phyloP scores from a whole-genome alignment of 148 eudicot species.

The Cornus florida region DNA sequence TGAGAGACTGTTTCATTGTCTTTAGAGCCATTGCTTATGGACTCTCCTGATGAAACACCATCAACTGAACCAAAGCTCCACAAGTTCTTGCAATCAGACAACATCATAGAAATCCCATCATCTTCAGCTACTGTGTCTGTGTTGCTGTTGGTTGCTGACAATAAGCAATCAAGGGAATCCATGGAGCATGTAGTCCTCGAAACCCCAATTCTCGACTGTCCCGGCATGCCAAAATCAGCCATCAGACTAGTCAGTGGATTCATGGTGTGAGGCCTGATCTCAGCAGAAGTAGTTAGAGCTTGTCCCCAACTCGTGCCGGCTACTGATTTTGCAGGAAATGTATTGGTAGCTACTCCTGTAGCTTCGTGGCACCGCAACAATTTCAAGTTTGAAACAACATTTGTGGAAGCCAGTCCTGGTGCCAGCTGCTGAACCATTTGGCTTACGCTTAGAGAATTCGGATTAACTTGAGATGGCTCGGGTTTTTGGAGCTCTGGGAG shows the following conservation, averaged over 20 bases:
- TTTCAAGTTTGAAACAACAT: background rate
- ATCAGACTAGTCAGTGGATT: constrained; percentile 5
- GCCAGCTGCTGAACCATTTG: constrained; percentile 8
- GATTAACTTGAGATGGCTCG: background rate
- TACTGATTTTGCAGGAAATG: background rate
- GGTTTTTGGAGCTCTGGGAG: background rate
- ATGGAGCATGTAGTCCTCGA: constrained; percentile 32
- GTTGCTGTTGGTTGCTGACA: constrained; percentile 51
- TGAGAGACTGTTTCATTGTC: constrained; percentile 8
- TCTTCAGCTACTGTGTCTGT: constrained; percentile 46
- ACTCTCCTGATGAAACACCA: constrained; percentile 8
- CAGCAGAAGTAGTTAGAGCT: background rate
- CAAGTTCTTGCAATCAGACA: constrained; percentile 34
- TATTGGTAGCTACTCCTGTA: background rate
- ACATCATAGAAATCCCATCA: constrained; percentile 53
- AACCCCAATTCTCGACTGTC: background rate
- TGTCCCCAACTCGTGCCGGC: background rate
- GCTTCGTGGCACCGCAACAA: constrained; percentile 1
- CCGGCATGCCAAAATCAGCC: constrained; percentile 5
- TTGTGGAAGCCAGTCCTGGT: background rate
- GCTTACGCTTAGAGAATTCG: background rate
- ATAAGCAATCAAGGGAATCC: constrained; percentile 47
- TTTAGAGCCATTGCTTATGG: background rate
- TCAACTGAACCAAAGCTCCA: constrained; percentile 18
- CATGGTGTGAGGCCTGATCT: background rate